Percentiles rank a stretch among this genome's conserved stretches.
These are phyloP conservation scores for Globisporangium rhizosaccharum DNA, from an alignment of 352 stramenopile species.

Conservation along the genomic window DNA sequence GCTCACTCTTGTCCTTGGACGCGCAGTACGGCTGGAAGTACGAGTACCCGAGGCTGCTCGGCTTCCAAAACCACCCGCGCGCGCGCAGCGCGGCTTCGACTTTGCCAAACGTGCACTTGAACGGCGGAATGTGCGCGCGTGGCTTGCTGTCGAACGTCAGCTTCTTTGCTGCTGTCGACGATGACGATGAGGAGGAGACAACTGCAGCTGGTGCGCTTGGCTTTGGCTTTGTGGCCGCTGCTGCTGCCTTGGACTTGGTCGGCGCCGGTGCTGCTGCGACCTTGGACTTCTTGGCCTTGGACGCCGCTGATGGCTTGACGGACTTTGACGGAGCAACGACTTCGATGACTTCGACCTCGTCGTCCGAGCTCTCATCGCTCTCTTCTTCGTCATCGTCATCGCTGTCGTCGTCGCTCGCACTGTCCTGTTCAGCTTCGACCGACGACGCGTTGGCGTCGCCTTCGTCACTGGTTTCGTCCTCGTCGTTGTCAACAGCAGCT, in stretches of 20 bases:
- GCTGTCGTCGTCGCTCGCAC: slow-evolving; percentile 6
- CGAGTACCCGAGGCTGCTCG: slow-evolving; percentile 25
- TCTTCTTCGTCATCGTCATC: slow-evolving; percentile 5
- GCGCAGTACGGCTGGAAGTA: slow-evolving; percentile 45
- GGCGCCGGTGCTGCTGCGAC: background rate
- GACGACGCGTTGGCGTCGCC: slow-evolving; percentile 4
- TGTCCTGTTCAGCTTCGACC: slow-evolving; percentile 5
- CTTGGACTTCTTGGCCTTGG: slow-evolving; percentile 7
- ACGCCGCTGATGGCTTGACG: background rate
- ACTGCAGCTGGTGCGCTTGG: background rate
- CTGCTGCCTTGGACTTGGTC: background rate
- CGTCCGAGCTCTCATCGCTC: slow-evolving; percentile 12
- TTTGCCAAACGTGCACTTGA: slow-evolving; percentile 58
- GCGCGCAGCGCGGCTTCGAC: slow-evolving; percentile 46
- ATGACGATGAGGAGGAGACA: background rate
- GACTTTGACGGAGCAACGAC: slow-evolving; percentile 1
- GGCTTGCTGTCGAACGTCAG: slow-evolving; percentile 9
- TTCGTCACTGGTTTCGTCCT: background rate
- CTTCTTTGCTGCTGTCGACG: slow-evolving; percentile 12
- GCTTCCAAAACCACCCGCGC: slow-evolving; percentile 68
- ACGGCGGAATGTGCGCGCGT: slow-evolving; percentile 29
- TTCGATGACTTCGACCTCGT: background rate
- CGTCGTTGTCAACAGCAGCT: background rate
- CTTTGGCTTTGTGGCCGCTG: background rate
- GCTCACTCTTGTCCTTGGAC: slow-evolving; percentile 7